A percentile compares a stretch with the other conserved stretches of the same genome.
These are phyloP conservation scores for Magnaporthiopsis incrustans DNA, from an alignment of 2,329 filamentous ascomycete genomes.

Conservation along the genomic window DNA sequence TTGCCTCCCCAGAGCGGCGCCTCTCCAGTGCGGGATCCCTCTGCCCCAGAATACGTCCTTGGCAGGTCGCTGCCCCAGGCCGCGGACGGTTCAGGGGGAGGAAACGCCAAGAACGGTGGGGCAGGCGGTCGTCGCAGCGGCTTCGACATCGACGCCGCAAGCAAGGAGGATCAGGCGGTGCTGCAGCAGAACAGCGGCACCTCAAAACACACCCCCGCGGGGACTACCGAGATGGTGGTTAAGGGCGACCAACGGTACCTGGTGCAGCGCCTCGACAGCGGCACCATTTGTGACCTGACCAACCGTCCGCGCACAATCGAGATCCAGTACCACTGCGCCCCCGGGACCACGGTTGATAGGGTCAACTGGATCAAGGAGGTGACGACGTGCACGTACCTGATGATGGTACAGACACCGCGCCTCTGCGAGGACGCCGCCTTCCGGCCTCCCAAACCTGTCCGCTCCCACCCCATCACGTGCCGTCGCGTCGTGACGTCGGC, in stretches of 20 bases:
- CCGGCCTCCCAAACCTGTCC: conserved; percentile 68
- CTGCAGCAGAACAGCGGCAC: conserved; percentile 1
- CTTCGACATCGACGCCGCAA: neutral
- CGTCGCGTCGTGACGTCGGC: conserved; percentile 56
- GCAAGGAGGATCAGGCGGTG: conserved; percentile 8
- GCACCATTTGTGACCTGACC: conserved; percentile 81
- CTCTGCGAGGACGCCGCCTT: conserved; percentile 86
- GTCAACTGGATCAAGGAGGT: conserved; percentile 93
- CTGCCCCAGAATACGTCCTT: conserved; percentile 68
- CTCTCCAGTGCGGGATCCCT: conserved; percentile 69
- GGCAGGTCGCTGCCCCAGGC: conserved; percentile 46
- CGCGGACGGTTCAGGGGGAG: neutral
- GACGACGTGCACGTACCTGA: conserved; percentile 83
- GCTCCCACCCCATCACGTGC: conserved; percentile 70
- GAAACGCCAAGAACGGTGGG: conserved; percentile 13
- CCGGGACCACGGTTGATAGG: conserved; percentile 60
- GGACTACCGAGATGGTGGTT: conserved; percentile 59
- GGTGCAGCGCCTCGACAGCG: conserved; percentile 66
- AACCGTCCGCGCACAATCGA: conserved; percentile 75
- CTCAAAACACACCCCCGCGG: neutral
- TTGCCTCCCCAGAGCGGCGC: conserved; percentile 59
- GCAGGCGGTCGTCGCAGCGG: no score
- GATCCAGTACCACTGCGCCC: conserved; percentile 73
- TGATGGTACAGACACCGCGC: conserved; percentile 84
- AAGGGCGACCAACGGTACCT: conserved; percentile 81